These are phyloP conservation scores for Aspergillus heteromorphus DNA, from an alignment of 495 filamentous ascomycete species.

Conservation along the genomic window DNA sequence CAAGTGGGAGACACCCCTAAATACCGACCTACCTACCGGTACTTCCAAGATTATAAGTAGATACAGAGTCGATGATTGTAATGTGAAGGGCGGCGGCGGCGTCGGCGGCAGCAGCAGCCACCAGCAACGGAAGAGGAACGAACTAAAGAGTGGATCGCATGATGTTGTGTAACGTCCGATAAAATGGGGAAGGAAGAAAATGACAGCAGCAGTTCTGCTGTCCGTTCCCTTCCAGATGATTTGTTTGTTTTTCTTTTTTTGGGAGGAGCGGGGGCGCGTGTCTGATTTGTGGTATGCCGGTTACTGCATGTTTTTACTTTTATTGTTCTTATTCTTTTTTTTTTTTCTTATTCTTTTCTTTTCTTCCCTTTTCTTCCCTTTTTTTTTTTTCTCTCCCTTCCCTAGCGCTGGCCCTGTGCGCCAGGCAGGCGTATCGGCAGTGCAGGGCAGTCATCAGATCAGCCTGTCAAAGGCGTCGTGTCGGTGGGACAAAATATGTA, in stretches of 20 bases:
- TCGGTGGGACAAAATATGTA: not conserved
- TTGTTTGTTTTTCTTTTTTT: too few species aligned
- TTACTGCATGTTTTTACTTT: not conserved
- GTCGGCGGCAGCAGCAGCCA: not conserved
- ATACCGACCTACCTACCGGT: too few species aligned
- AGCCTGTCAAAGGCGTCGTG: not conserved
- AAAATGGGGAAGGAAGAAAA: not conserved
- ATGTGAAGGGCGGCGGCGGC: not conserved
- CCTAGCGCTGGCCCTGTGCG: not conserved
- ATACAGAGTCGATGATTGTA: not conserved
- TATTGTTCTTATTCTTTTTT: not conserved
- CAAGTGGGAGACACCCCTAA: too few species aligned
- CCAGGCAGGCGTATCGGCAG: not conserved
- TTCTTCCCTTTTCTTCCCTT: not conserved
- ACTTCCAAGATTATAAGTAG: too few species aligned
- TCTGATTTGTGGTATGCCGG: not conserved
- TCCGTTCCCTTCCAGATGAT: too few species aligned
- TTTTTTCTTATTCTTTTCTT: not conserved
- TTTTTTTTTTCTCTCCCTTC: not conserved
- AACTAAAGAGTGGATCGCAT: constrained; percentile 12
- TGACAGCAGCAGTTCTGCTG: not conserved
- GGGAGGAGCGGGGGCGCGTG: not conserved
- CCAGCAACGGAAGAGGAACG: constrained; percentile 4
- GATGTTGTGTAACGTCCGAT: constrained; percentile 10
- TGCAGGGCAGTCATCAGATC: not conserved